These are phyloP conservation scores for Paramecium primaurelia DNA, from an alignment of 73 alveolate species.

Conservation along the genomic window DNA sequence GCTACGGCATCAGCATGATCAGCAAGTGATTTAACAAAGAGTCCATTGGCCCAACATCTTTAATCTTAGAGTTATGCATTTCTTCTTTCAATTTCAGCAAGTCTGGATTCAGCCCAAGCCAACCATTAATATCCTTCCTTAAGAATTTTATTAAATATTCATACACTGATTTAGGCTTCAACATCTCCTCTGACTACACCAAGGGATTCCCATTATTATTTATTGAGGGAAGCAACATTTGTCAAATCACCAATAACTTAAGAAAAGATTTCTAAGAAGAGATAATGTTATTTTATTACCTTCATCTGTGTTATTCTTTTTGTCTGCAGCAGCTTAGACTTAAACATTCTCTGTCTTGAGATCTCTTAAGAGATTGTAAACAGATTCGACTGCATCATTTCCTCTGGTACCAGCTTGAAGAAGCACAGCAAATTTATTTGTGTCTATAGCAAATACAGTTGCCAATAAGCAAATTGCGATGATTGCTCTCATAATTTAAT, in stretches of 20 bases:
- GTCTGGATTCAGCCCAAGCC: constrained; percentile 45
- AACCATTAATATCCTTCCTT: constrained; percentile 40
- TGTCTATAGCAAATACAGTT: constrained; percentile 29
- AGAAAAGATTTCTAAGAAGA: not conserved
- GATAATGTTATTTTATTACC: not conserved
- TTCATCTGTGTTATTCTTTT: constrained; percentile 46
- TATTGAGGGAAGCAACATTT: constrained; percentile 28
- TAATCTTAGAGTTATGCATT: constrained; percentile 12
- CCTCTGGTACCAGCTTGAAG: constrained; percentile 35
- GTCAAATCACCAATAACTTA: constrained; percentile 46
- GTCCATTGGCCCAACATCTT: constrained; percentile 48
- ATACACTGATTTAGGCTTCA: constrained; percentile 37
- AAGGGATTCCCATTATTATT: not conserved
- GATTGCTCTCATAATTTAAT: constrained; percentile 11
- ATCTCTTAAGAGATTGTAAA: constrained; percentile 44
- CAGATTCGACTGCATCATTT: constrained; percentile 53
- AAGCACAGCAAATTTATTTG: constrained; percentile 49
- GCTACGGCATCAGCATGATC: constrained; percentile 43
- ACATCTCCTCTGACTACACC: constrained; percentile 45
- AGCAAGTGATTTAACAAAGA: constrained; percentile 40
- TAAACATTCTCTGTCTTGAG: constrained; percentile 49
- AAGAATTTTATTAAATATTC: not conserved
- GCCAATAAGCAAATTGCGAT: constrained; percentile 48
- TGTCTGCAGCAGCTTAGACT: constrained; percentile 48
- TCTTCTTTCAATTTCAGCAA: constrained; percentile 41